phyloP scores from a whole-genome alignment of 1,284 basidiomycete species.

The Cerrena zonata region DNA sequence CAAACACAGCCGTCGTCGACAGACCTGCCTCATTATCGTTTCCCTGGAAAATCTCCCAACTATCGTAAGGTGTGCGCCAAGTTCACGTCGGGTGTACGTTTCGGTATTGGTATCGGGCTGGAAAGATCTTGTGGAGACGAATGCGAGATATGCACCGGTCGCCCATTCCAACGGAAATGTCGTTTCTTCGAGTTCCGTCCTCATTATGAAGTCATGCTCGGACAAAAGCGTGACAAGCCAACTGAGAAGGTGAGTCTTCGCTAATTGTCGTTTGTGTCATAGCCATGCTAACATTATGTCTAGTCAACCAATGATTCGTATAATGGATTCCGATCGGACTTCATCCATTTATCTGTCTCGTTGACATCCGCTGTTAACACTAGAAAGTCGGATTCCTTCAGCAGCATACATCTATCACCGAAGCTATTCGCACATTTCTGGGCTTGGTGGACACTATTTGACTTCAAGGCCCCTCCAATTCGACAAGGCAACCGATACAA shows the following conservation, averaged over 20 bases:
- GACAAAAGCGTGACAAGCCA: slow-evolving; percentile 42
- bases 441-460: slow-evolving; percentile 88
- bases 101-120: slow-evolving; percentile 80
- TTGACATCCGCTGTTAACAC: slow-evolving; percentile 52
- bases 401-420: slow-evolving; percentile 84
- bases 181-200: slow-evolving; percentile 78
- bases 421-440: slow-evolving; percentile 87
- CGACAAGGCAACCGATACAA: slow-evolving; percentile 83
- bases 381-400: slow-evolving; percentile 35
- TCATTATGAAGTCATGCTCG: slow-evolving; percentile 77
- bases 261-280: background rate
- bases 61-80: slow-evolving; percentile 61
- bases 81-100: slow-evolving; percentile 83
- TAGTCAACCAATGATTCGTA: slow-evolving; percentile 72
- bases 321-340: slow-evolving; percentile 87
- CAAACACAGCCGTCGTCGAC: background rate
- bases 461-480: slow-evolving; percentile 79
- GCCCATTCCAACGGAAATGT: slow-evolving; percentile 73
- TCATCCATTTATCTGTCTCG: slow-evolving; percentile 89
- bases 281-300: slow-evolving; percentile 2
- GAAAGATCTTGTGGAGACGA: slow-evolving; percentile 82
- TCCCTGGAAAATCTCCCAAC: slow-evolving; percentile 36
- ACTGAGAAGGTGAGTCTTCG: slow-evolving; percentile 44
- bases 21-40: background rate
- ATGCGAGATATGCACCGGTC: slow-evolving; percentile 61